Conservation (phyloP, 169 alveolate genomes). For the Cryptosporidium andersoni region DNA sequence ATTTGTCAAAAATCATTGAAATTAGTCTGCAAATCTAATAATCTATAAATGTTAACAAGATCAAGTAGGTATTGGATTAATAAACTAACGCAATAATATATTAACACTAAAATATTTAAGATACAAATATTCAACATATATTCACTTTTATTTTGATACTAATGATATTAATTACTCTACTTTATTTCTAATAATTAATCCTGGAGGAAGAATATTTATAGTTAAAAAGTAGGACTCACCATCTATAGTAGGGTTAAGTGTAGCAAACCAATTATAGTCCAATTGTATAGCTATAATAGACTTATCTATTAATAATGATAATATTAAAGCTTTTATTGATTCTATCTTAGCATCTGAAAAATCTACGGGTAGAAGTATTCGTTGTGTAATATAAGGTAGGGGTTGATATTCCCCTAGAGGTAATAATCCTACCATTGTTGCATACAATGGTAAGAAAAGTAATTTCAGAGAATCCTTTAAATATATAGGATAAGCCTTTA, state of each 20-base stretch:
- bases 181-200: conserved; percentile 1
- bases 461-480: conserved; percentile 13
- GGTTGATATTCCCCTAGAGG: conserved; percentile 26
- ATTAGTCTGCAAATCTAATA: no score
- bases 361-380: conserved; percentile 15
- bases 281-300: conserved; percentile 33
- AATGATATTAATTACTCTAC: no score
- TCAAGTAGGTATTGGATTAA: no score
- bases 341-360: conserved; percentile 31
- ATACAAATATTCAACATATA: no score
- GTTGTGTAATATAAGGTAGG: conserved; percentile 17
- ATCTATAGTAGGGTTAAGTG: background rate
- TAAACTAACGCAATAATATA: no score
- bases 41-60: no score
- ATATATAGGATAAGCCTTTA: conserved; percentile 10
- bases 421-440: conserved; percentile 30
- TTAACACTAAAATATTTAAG: no score
- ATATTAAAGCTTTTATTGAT: conserved; percentile 29
- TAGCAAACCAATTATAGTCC: conserved; percentile 30
- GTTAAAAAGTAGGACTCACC: conserved; percentile 31
- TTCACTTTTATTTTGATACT: no score
- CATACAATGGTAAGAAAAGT: conserved; percentile 1
- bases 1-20: no score
- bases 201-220: conserved; percentile 31
- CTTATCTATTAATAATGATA: conserved; percentile 12